Conservation (phyloP, 208 protist genomes). For the Leishmania tropica region DNA sequence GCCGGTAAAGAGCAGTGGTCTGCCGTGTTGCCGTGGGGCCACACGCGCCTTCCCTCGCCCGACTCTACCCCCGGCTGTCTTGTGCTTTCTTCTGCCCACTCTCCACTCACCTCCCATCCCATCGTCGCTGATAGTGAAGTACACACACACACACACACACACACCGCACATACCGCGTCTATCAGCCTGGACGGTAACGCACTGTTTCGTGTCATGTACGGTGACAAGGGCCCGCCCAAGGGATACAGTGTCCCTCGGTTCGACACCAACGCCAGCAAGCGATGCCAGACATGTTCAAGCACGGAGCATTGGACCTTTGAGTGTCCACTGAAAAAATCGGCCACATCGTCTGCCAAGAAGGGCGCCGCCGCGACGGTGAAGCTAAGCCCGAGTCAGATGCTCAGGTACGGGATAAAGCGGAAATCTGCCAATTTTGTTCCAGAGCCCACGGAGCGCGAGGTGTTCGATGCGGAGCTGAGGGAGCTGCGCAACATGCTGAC, state of each 20-base stretch:
- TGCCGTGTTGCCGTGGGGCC: background rate
- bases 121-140: too few species aligned
- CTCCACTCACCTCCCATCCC: background rate
- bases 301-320: conserved; percentile 85
- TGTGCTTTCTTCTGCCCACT: background rate
- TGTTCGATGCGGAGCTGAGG: conserved; percentile 49
- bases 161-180: too few species aligned
- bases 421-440: conserved; percentile 66
- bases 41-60: background rate
- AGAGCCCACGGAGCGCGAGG: conserved; percentile 63
- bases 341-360: conserved; percentile 31
- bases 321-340: conserved; percentile 39
- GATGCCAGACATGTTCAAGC: conserved; percentile 74
- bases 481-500: conserved; percentile 28
- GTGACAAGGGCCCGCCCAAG: conserved; percentile 64
- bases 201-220: conserved; percentile 47
- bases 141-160: background rate
- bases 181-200: background rate
- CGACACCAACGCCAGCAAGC: conserved; percentile 30
- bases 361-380: conserved; percentile 31
- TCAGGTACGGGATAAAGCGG: conserved; percentile 74
- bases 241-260: conserved; percentile 84
- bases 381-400: conserved; percentile 77
- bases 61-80: background rate
- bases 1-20: background rate